A percentile compares a stretch with the other conserved stretches of the same genome.
Evolutionary conservation across 495 filamentous ascomycete species (phyloP).

Genomic region (Cenococcum geophilum): DNA sequence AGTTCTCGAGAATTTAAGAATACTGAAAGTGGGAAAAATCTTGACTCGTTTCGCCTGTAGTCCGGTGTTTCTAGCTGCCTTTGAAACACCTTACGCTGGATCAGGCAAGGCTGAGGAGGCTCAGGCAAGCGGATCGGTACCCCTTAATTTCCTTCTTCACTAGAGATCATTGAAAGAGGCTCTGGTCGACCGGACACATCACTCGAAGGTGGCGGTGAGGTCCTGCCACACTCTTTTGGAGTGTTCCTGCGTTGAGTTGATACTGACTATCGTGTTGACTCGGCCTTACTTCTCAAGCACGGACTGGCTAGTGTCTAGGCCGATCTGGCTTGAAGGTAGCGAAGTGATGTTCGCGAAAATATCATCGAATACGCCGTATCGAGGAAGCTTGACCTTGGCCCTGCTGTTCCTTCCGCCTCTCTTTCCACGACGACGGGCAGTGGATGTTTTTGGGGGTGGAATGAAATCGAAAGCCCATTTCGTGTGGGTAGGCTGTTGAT

Average conservation of each 20-base stretch:
- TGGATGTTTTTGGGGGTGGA: slow-evolving; percentile 6
- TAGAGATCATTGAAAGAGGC: not conserved
- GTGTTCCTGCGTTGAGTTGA: not conserved
- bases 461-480: slow-evolving; percentile 24
- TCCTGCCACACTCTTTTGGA: not conserved
- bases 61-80: slow-evolving; percentile 9
- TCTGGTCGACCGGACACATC: not conserved
- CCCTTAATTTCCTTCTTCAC: not conserved
- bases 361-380: slow-evolving; percentile 3
- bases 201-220: not conserved
- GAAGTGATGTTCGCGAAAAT: slow-evolving; percentile 7
- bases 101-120: slow-evolving; percentile 8
- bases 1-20: slow-evolving; percentile 12
- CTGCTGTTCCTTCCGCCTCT: slow-evolving; percentile 13
- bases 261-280: not conserved
- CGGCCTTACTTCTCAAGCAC: not conserved
- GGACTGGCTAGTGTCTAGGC: not conserved
- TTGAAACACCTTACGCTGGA: not conserved
- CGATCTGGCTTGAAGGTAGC: not conserved
- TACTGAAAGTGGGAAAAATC: slow-evolving; percentile 28
- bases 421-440: slow-evolving; percentile 20
- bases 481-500: slow-evolving; percentile 13
- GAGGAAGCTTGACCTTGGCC: not conserved
- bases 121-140: not conserved
- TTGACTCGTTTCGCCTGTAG: slow-evolving; percentile 29